phyloP scores from a whole-genome alignment of 2,329 filamentous ascomycete genomes.

The Penicillium paneum region DNA sequence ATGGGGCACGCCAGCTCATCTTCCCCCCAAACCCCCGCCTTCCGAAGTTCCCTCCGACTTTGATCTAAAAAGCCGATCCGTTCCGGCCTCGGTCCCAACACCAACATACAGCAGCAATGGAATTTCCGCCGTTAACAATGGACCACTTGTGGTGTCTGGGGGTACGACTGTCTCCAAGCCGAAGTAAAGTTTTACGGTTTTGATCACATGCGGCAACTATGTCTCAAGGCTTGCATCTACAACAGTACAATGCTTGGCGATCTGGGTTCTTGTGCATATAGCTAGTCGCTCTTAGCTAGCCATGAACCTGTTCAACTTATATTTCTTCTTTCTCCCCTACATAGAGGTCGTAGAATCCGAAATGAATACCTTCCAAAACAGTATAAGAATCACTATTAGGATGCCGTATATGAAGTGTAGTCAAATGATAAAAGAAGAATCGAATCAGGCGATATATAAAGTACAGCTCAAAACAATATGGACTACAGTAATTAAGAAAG shows the following conservation, averaged over 20 bases:
- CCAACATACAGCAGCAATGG: constrained; percentile 24
- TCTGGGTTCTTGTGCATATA: not conserved
- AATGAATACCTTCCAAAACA: not conserved
- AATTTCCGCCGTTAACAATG: constrained; percentile 26
- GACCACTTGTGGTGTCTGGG: constrained; percentile 42
- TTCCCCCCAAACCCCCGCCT: constrained; percentile 51
- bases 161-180: constrained; percentile 28
- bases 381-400: no score
- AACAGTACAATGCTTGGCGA: constrained; percentile 11
- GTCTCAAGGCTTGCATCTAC: constrained; percentile 7
- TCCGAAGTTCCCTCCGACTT: constrained; percentile 44
- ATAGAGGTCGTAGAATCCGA: not conserved
- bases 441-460: no score
- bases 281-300: constrained; percentile 8
- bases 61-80: constrained; percentile 38
- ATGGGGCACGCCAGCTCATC: constrained; percentile 51
- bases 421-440: no score
- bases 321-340: not conserved
- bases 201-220: not conserved
- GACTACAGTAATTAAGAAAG: not conserved
- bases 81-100: constrained; percentile 19
- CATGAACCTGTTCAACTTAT: constrained; percentile 4
- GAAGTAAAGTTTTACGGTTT: constrained; percentile 17
- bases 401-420: no score
- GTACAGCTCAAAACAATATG: not conserved